These are phyloP conservation scores for Termitomyces eurrhizus DNA, from an alignment of 768 basidiomycete genomes.

Conservation along the genomic window DNA sequence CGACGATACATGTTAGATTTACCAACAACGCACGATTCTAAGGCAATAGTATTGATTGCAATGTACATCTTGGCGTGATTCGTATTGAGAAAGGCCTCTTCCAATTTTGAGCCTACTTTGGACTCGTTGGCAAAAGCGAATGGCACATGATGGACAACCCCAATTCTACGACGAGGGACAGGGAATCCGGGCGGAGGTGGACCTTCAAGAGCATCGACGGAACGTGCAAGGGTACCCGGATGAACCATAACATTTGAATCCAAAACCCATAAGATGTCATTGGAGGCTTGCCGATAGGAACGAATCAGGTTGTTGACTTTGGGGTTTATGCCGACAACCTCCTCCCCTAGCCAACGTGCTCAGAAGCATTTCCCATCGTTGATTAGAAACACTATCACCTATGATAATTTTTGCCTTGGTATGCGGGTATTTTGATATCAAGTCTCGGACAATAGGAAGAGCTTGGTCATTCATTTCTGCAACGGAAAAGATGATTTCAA, in stretches of 20 bases:
- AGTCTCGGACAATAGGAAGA: constrained; percentile 71
- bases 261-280: constrained; percentile 95
- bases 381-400: constrained; percentile 41
- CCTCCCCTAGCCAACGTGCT: constrained; percentile 53
- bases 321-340: constrained; percentile 87
- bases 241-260: constrained; percentile 91
- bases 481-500: constrained; percentile 87
- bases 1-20: constrained; percentile 94
- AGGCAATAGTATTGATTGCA: constrained; percentile 82
- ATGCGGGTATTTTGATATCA: constrained; percentile 74
- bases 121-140: constrained; percentile 74
- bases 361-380: constrained; percentile 1
- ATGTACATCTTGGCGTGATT: constrained; percentile 99
- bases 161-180: constrained; percentile 45
- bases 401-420: constrained; percentile 72
- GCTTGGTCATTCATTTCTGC: constrained; percentile 90
- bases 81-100: constrained; percentile 94
- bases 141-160: constrained; percentile 93
- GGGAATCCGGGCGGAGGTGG: constrained; percentile 31
- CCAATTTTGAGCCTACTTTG: constrained; percentile 75
- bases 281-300: constrained; percentile 71
- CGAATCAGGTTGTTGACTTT: constrained; percentile 96
- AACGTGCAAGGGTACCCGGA: constrained; percentile 75
- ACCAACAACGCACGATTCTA: constrained; percentile 95
- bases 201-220: constrained; percentile 70